Evolutionary conservation across 2,329 filamentous ascomycete species (phyloP), one percentile per base, ranked within the genome.

Genomic region (Penicillium sp.): DNA sequence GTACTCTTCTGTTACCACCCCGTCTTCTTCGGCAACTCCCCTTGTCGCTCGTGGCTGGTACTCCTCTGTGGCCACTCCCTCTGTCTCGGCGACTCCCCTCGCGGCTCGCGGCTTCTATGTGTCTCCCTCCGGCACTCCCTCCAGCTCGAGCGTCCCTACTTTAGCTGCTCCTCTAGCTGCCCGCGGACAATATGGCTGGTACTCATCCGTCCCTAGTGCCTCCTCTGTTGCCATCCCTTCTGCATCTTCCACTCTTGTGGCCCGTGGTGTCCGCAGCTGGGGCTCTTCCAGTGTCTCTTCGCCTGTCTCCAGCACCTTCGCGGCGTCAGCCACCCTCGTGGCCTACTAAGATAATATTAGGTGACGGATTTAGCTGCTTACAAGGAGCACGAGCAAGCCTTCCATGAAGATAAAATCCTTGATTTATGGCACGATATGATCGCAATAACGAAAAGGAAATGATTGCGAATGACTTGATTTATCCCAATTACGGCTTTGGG

Each of bases 251-350:
- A 19, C 48, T 33, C 21, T 55, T 17, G 38, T 46, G 19, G 50
- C 50, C n/a, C 51, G 55, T 12, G 37, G 37, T 17, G 22, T 46
- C 43, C 26, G 34, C 31, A 42, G 24, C 34, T 41, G 41, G 39
- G 21, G 19, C 31, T 47, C 41, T n/a, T 40, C 52, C 34, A 51
- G 54, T 32, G 43, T 38, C 15, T 50, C 50, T 48, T 49, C 50
- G 21, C 51, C 57, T 29, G 53, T 32, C 43, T 46, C 50, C 19
- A 56, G 53, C 55, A 48, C 43, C 24, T 43, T 46, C 35, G 19
- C 43, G 24, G 28, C 49, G 17, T 53, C 53, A 3, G 48, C 53
- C 29, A 48, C 52, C 17, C 45, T 49, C n/a, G 26, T 53, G 21
- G 46, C 41, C 39, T 56, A 57, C 45, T 59, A 52, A 53, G 49